Evolutionary conservation across 2,329 filamentous ascomycete species (phyloP), one percentile per base, ranked within the genome.

Genomic region (Pseudogymnoascus sp.): DNA sequence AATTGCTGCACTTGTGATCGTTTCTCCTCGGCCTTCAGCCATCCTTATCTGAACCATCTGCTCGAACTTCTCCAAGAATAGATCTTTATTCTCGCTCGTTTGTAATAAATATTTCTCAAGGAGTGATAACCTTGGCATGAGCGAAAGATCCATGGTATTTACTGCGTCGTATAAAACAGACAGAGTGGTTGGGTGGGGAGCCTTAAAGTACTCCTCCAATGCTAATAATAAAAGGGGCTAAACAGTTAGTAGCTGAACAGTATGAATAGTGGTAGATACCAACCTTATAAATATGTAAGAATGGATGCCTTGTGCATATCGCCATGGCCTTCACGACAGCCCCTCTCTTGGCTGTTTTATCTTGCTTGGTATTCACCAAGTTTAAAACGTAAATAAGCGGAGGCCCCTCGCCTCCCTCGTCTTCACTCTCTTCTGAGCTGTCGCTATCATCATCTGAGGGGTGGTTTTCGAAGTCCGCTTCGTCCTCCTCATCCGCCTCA

Each of bases 271-370:
- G 53, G 60, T 62, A 63, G 60, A 62, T 64, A 73, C 79, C 68
- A 74, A 89, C 90, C 83, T 99, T 99, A 79, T 99, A 99, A 67
- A 99, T 99, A 76, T 99, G 94, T 68, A 99, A 78, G 76, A 99
- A 99, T 2, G 94, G 92, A 79, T 99, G 94, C 47, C 94, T 83
- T 6, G 94, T 99, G 79, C 94, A 99, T 69, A 99, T 97, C 31
- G 94, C 94, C 94, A 99, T 99, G 44, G 94, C 91, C 74, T 97
- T 97, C 64, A 97, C 93, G 60, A 97, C 83, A 18, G 94, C 94
- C 64, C 94, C 94, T 82, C 94, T 87, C 77, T 94, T 95, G 59
- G 91, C 91, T 18, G 88, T 89, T 72, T 90, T 93, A 78, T 99
- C 94, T 74, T 96, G 91, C 75, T 97, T 97, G 6, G 93, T 99